These are phyloP conservation scores for Mortierella hygrophila DNA, from an alignment of 192 early-diverging fungal species.

Conservation along the genomic window DNA sequence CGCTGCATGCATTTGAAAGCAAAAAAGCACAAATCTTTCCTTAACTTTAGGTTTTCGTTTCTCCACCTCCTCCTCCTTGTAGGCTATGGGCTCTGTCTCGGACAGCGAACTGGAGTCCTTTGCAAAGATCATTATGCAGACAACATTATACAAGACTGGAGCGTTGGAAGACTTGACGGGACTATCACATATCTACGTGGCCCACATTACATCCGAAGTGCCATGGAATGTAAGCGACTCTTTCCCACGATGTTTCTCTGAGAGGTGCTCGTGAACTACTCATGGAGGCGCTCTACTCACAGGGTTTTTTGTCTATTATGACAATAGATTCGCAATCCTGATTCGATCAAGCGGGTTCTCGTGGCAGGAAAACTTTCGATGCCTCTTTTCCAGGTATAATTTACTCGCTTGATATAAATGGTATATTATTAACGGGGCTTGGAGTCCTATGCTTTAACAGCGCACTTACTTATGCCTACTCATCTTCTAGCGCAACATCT, in stretches of 20 bases:
- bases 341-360: conserved; percentile 41
- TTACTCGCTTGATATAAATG: background rate
- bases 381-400: conserved; percentile 50
- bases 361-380: conserved; percentile 36
- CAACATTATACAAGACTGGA: conserved; percentile 33
- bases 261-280: background rate
- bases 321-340: conserved; percentile 24
- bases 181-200: conserved; percentile 25
- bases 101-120: conserved; percentile 36
- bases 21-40: background rate
- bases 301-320: background rate
- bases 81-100: conserved; percentile 48
- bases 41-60: no score
- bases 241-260: background rate
- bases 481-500: conserved; percentile 35
- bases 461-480: background rate
- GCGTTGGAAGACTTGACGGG: conserved; percentile 30
- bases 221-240: conserved; percentile 33
- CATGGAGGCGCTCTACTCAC: background rate
- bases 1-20: no score
- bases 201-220: conserved; percentile 38
- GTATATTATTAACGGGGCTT: background rate
- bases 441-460: background rate
- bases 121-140: conserved; percentile 52
- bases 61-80: background rate